Percentiles rank a stretch among this genome's conserved stretches.
Conservation (phyloP, 148 eudicot species). For the Spergularia marina region DNA sequence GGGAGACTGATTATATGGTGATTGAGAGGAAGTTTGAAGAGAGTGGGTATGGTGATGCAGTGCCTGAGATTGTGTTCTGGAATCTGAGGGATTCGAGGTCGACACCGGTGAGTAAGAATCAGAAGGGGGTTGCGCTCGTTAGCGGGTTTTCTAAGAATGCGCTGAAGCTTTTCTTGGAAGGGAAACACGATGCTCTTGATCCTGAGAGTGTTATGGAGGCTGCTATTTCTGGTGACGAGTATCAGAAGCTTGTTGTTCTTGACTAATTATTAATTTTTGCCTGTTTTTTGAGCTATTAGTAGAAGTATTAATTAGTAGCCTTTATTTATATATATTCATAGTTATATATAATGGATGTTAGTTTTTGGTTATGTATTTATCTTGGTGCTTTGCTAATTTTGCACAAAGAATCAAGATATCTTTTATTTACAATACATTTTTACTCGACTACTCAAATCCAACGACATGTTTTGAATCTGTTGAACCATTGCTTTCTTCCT, state of each 20-base stretch:
- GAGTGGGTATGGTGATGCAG: constrained; percentile 25
- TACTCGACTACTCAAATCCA: no score
- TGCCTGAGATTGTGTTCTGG: constrained; percentile 39
- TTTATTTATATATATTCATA: no score
- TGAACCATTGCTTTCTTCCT: no score
- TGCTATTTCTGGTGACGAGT: constrained; percentile 25
- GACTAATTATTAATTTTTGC: constrained; percentile 9
- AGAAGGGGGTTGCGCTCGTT: constrained; percentile 28
- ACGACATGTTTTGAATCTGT: no score
- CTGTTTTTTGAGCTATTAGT: no score
- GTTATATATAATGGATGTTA: no score
- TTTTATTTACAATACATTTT: no score
- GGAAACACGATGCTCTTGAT: constrained; percentile 17
- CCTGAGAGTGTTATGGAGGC: constrained; percentile 28
- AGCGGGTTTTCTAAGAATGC: constrained; percentile 35
- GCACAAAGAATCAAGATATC: no score
- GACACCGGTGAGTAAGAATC: constrained; percentile 17
- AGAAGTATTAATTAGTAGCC: no score
- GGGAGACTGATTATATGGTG: constrained; percentile 31
- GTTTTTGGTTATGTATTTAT: no score
- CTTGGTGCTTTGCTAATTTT: no score
- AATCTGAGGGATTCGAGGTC: constrained; percentile 26
- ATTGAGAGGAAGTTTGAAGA: constrained; percentile 22
- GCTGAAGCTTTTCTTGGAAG: constrained; percentile 35
- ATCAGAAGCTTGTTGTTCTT: constrained; percentile 25